Percentiles rank a stretch among this genome's conserved stretches.
Conservation (phyloP, 345 rosid genomes). For the Garcia nutans region DNA sequence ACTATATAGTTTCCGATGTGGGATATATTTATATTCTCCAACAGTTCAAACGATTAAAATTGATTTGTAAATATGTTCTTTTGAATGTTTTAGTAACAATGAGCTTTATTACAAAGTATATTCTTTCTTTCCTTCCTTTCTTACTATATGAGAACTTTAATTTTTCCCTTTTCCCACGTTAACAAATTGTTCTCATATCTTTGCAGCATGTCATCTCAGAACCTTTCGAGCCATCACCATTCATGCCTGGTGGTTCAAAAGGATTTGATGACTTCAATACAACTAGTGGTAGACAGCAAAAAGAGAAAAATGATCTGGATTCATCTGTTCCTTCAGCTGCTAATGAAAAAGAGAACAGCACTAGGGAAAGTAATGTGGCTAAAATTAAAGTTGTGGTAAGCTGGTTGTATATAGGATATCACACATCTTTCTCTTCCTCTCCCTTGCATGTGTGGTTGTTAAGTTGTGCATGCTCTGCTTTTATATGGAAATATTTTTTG, state of each 20-base stretch:
- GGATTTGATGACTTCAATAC: conserved; percentile 66
- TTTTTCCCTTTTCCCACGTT: background rate
- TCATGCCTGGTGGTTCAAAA: conserved; percentile 64
- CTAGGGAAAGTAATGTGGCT: conserved; percentile 78
- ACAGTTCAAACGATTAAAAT: background rate
- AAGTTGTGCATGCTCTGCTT: background rate
- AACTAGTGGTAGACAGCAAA: conserved; percentile 45
- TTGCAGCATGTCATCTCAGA: conserved; percentile 88
- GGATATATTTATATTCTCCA: too few species aligned
- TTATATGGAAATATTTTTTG: background rate
- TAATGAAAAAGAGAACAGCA: conserved; percentile 67
- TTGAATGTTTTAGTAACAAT: background rate
- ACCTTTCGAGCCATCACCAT: conserved; percentile 92
- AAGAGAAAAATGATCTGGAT: conserved; percentile 59
- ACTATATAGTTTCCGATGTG: too few species aligned
- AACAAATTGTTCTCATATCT: conserved; percentile 22
- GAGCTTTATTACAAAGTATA: background rate
- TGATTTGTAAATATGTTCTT: background rate
- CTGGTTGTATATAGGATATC: conserved; percentile 12
- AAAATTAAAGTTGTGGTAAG: conserved; percentile 98
- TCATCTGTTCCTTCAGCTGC: conserved; percentile 38
- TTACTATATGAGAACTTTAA: background rate
- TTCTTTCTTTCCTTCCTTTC: background rate
- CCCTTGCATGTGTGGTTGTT: background rate
- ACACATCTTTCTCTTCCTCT: background rate